Conservation (phyloP, 1,284 basidiomycete species). For the Wallemia hederae region DNA sequence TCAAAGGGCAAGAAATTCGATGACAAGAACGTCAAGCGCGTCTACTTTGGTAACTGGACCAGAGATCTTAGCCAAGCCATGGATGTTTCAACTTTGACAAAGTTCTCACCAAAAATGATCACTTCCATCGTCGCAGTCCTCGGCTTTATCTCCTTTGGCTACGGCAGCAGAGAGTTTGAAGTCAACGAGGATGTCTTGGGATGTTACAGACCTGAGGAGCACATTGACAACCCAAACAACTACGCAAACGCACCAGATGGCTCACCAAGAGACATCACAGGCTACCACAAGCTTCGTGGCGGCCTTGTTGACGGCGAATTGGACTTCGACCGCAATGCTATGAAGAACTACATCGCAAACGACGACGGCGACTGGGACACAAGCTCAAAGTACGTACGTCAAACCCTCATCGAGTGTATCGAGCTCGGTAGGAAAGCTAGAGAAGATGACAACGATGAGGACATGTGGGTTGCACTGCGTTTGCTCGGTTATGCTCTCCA, state of each 20-base stretch:
- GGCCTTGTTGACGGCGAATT: background rate
- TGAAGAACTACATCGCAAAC: slow-evolving; percentile 6
- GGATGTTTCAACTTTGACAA: background rate
- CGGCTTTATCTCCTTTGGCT: background rate
- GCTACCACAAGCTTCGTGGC: background rate
- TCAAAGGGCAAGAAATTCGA: background rate
- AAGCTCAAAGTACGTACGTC: slow-evolving; percentile 13
- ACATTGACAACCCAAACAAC: background rate
- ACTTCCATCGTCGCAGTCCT: background rate
- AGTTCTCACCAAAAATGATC: background rate
- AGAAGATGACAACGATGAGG: slow-evolving; percentile 8
- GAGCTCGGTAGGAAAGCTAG: slow-evolving; percentile 9
- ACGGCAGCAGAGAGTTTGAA: background rate
- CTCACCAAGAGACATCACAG: background rate
- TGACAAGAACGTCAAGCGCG: background rate
- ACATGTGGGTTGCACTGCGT: slow-evolving; percentile 13
- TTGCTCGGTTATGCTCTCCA: slow-evolving; percentile 8
- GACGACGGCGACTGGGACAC: slow-evolving; percentile 25
- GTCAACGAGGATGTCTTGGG: background rate
- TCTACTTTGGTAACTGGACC: background rate
- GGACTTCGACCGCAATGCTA: background rate
- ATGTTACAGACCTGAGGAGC: background rate
- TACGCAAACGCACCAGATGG: background rate
- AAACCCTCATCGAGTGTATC: slow-evolving; percentile 14
- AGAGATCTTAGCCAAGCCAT: background rate